These are phyloP conservation scores for Diaporthe sp. DNA, from an alignment of 2,329 filamentous ascomycete genomes.

Conservation along the genomic window DNA sequence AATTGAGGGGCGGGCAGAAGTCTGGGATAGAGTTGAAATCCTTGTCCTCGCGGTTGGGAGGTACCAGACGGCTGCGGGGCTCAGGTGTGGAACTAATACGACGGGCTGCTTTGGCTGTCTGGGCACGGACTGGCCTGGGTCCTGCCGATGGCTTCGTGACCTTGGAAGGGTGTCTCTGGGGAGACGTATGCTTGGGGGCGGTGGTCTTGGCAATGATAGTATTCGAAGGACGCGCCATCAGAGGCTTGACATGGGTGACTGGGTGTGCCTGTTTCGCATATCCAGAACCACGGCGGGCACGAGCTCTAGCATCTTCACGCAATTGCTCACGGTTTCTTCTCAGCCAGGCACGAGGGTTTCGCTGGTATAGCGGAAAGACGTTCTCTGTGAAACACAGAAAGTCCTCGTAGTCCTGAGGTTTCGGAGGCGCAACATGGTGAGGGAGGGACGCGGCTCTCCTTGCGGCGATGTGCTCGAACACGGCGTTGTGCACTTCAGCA, in stretches of 20 bases:
- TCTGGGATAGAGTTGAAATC: slow-evolving; percentile 81
- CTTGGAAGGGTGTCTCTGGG: slow-evolving; percentile 41
- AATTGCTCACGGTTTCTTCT: slow-evolving; percentile 65
- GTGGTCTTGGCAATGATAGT: slow-evolving; percentile 43
- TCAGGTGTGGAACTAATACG: slow-evolving; percentile 64
- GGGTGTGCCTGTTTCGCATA: slow-evolving; percentile 42
- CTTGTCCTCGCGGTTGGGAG: slow-evolving; percentile 83
- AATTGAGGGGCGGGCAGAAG: slow-evolving; percentile 77
- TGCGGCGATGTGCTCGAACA: slow-evolving; percentile 64
- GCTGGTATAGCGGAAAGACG: slow-evolving; percentile 60
- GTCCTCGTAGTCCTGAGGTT: slow-evolving; percentile 66
- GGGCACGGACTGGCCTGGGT: slow-evolving; percentile 53
- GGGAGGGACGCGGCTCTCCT: slow-evolving; percentile 56
- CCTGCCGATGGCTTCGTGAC: slow-evolving; percentile 53
- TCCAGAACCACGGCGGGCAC: slow-evolving; percentile 52
- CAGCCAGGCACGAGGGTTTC: slow-evolving; percentile 63
- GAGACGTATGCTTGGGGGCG: neutral
- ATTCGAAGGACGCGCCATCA: slow-evolving; percentile 30
- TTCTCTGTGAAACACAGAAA: slow-evolving; percentile 66
- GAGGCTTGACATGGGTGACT: slow-evolving; percentile 60
- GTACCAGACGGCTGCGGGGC: slow-evolving; percentile 64
- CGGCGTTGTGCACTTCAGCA: slow-evolving; percentile 55
- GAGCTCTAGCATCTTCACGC: slow-evolving; percentile 60
- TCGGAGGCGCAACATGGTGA: slow-evolving; percentile 56
- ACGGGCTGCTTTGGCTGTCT: slow-evolving; percentile 48